Evolutionary conservation across 192 early-diverging fungal genomes (phyloP).

Genomic region (Mortierella hygrophila): DNA sequence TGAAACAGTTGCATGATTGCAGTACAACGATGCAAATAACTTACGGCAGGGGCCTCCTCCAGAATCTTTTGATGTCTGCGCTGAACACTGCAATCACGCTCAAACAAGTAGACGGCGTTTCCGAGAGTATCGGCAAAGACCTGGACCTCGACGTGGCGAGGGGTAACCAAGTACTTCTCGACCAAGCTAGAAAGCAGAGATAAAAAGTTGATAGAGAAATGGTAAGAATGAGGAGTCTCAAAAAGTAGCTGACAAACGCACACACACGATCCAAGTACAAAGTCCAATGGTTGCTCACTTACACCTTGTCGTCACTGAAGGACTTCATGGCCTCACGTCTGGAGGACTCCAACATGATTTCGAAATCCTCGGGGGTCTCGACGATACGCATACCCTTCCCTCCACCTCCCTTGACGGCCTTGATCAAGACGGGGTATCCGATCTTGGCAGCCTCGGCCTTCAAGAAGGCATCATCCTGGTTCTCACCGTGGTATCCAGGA

Average conservation of each 20-base stretch:
- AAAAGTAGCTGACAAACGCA: not conserved
- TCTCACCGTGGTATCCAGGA: constrained; percentile 93
- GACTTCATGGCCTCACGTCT: constrained; percentile 90
- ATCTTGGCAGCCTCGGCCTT: constrained; percentile 83
- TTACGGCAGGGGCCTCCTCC: constrained; percentile 92
- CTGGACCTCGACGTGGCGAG: constrained; percentile 96
- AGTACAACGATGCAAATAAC: not conserved
- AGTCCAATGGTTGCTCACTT: constrained; percentile 4
- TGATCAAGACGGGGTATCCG: constrained; percentile 97
- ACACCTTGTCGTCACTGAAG: constrained; percentile 90
- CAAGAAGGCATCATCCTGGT: constrained; percentile 82
- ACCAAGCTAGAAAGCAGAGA: constrained; percentile 63
- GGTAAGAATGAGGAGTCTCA: not conserved
- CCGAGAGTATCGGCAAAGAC: constrained; percentile 92
- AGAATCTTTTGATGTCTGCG: constrained; percentile 96
- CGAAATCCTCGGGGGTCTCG: constrained; percentile 78
- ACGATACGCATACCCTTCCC: constrained; percentile 99
- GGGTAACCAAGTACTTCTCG: constrained; percentile 90
- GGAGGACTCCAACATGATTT: constrained; percentile 87
- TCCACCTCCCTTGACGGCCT: constrained; percentile 97
- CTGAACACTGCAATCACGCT: constrained; percentile 96
- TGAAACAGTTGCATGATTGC: not conserved
- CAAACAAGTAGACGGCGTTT: constrained; percentile 93
- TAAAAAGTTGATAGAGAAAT: not conserved
- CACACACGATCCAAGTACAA: too few relatives aligned